Percentiles rank a stretch among this genome's conserved stretches.
These are phyloP conservation scores for Pseudogymnoascus sp. DNA, from an alignment of 2,329 filamentous ascomycete species.

Conservation along the genomic window DNA sequence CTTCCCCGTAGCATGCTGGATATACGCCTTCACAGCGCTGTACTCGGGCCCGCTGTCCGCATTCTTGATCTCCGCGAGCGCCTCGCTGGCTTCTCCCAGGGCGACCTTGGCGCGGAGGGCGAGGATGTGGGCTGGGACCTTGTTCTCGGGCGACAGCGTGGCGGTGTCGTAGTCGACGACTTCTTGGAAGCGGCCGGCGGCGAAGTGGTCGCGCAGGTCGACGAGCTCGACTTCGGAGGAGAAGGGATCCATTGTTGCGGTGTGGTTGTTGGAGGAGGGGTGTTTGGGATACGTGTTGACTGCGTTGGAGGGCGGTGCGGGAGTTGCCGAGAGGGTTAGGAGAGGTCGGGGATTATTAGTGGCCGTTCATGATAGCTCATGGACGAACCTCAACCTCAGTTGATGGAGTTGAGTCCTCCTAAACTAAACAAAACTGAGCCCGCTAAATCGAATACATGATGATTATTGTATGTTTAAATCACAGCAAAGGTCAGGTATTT, in stretches of 20 bases:
- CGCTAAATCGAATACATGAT: not conserved
- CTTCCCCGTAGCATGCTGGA: constrained; percentile 55
- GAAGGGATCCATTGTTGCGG: constrained; percentile 55
- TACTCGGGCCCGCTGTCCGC: constrained; percentile 63
- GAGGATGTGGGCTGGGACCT: constrained; percentile 66
- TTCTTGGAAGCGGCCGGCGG: constrained; percentile 76
- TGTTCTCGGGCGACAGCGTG: constrained; percentile 70
- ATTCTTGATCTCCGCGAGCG: constrained; percentile 58
- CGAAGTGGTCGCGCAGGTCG: constrained; percentile 63
- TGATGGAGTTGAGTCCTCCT: not conserved
- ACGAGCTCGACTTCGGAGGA: constrained; percentile 64
- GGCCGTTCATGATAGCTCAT: not conserved
- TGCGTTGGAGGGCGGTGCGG: not conserved
- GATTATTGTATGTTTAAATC: not conserved
- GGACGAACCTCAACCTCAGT: not conserved
- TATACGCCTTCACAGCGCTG: constrained; percentile 67
- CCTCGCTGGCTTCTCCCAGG: constrained; percentile 67
- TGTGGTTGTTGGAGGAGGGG: not conserved
- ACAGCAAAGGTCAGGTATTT: not conserved
- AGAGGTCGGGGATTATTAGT: not conserved
- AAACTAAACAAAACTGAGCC: not conserved
- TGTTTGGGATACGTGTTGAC: constrained; percentile 5
- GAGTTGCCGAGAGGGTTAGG: constrained; percentile 2
- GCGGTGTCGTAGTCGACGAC: constrained; percentile 81
- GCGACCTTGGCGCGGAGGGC: constrained; percentile 77